These are phyloP conservation scores for Kurtzmaniella quercitrusa DNA, from an alignment of 1,139 yeast species.

Conservation along the genomic window DNA sequence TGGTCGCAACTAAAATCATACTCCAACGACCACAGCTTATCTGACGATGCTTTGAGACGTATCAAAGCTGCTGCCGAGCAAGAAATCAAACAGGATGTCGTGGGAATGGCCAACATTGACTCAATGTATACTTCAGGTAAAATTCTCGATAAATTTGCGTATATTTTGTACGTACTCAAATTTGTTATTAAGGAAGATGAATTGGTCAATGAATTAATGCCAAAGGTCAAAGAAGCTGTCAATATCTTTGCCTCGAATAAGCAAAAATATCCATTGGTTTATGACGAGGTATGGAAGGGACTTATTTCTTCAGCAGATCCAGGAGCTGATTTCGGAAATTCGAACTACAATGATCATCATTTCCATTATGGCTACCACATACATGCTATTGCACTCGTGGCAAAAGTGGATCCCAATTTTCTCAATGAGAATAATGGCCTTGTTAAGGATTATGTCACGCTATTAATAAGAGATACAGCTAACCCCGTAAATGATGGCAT, in stretches of 20 bases:
- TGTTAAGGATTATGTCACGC: constrained; percentile 28
- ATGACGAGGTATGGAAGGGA: constrained; percentile 74
- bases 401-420: constrained; percentile 48
- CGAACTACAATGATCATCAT: constrained; percentile 77
- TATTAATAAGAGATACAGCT: constrained; percentile 40
- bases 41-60: constrained; percentile 28
- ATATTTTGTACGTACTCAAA: constrained; percentile 60
- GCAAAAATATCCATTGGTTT: constrained; percentile 59
- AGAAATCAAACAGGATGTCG: constrained; percentile 55
- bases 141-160: constrained; percentile 69
- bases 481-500: constrained; percentile 27
- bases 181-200: constrained; percentile 48
- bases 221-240: constrained; percentile 55
- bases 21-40: constrained; percentile 24
- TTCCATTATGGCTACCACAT: constrained; percentile 79
- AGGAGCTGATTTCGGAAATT: constrained; percentile 70
- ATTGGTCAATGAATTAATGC: constrained; percentile 42
- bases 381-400: constrained; percentile 66
- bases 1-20: constrained; percentile 43
- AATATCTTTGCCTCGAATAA: constrained; percentile 54
- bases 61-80: constrained; percentile 47
- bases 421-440: constrained; percentile 22
- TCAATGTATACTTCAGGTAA: constrained; percentile 78
- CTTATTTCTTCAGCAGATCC: constrained; percentile 64
- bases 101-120: constrained; percentile 58